Conservation (phyloP, 257 asterid genomes). For the Solanum neorickii region DNA sequence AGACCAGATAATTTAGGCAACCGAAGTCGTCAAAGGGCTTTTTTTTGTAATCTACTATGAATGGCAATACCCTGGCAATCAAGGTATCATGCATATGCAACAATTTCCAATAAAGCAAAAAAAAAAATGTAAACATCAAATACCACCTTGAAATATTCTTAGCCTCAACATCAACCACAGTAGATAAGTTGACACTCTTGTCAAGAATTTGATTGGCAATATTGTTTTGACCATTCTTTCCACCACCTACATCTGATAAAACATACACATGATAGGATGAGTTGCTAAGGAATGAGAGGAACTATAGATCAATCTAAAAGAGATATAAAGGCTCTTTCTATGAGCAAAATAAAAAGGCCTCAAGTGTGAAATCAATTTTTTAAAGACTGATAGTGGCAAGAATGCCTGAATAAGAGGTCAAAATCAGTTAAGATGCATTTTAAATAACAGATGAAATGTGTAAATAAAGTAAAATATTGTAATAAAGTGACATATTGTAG, state of each 20-base stretch:
- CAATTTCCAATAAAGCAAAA: not conserved
- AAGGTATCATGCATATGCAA: not conserved
- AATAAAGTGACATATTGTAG: not conserved
- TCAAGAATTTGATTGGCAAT: conserved; percentile 25
- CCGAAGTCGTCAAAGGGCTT: not conserved
- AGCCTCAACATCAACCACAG: conserved; percentile 28
- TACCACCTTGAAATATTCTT: conserved; percentile 43
- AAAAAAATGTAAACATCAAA: conserved; percentile 6
- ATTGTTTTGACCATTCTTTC: conserved; percentile 48
- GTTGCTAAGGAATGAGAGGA: not conserved
- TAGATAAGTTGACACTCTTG: conserved; percentile 28
- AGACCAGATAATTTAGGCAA: not conserved
- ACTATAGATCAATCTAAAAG: not conserved
- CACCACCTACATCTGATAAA: conserved; percentile 55
- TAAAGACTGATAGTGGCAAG: not conserved
- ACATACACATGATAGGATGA: conserved; percentile 4
- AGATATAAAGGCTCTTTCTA: not conserved
- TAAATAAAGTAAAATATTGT: not conserved
- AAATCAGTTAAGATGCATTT: not conserved
- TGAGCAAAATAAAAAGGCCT: not conserved
- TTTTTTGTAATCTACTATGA: not conserved
- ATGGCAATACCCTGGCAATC: not conserved
- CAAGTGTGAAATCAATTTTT: not conserved
- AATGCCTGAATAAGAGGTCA: not conserved
- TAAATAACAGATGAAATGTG: not conserved